Percentiles rank a stretch among this genome's conserved stretches.
These are phyloP conservation scores for Potentilla sterilis DNA, from an alignment of 306 rosid species.

Conservation along the genomic window DNA sequence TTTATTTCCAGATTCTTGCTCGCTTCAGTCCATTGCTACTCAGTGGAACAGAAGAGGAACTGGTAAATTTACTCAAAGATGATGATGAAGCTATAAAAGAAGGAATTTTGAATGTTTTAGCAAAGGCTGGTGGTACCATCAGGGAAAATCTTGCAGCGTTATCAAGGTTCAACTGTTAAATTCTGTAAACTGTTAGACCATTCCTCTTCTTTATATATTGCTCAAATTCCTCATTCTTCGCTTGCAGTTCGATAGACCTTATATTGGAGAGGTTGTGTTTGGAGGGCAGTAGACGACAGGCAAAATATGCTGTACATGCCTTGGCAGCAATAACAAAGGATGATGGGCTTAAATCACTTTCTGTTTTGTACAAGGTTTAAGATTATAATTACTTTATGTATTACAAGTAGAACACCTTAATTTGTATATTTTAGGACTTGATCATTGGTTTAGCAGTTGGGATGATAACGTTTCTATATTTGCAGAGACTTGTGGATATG, in stretches of 20 bases:
- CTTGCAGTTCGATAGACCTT: slow-evolving; percentile 85
- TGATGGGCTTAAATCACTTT: slow-evolving; percentile 89
- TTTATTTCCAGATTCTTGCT: slow-evolving; percentile 67
- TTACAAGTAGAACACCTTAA: slow-evolving; percentile 15
- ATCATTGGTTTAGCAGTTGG: slow-evolving; percentile 10
- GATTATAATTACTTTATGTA: slow-evolving; percentile 34
- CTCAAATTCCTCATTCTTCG: slow-evolving; percentile 30
- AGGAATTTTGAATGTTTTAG: slow-evolving; percentile 74
- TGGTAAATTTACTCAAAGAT: slow-evolving; percentile 76
- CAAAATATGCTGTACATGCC: slow-evolving; percentile 94
- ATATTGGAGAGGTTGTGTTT: slow-evolving; percentile 80
- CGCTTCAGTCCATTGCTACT: slow-evolving; percentile 84
- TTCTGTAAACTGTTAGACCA: slow-evolving; percentile 17
- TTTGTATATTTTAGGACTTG: background rate
- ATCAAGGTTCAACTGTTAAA: slow-evolving; percentile 57
- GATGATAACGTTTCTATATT: slow-evolving; percentile 34
- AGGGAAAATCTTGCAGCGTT: slow-evolving; percentile 75
- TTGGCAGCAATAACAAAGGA: slow-evolving; percentile 95
- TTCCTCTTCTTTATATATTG: slow-evolving; percentile 16
- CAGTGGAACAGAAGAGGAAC: slow-evolving; percentile 73
- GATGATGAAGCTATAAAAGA: slow-evolving; percentile 75
- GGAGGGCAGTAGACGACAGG: slow-evolving; percentile 95
- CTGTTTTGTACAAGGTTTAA: slow-evolving; percentile 91
- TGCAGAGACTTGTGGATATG: slow-evolving; percentile 90
- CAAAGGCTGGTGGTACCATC: slow-evolving; percentile 93